Conservation (phyloP, 345 rosid genomes). For the Camelina sativa region DNA sequence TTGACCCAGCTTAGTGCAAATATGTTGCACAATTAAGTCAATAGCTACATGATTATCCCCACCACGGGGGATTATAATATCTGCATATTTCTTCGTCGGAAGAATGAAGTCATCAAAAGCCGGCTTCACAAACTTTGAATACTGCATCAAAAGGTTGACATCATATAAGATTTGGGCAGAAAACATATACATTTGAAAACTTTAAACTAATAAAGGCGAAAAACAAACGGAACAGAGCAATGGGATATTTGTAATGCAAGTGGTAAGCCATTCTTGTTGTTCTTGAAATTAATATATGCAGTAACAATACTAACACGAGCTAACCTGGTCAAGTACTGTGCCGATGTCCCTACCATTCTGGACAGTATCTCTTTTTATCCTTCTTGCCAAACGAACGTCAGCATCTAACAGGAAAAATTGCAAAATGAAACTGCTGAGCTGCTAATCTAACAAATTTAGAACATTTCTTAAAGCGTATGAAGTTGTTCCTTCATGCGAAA, state of each 20-base stretch:
- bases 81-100: slow-evolving; percentile 99
- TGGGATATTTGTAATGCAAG: background rate
- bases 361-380: slow-evolving; percentile 90
- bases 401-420: slow-evolving; percentile 77
- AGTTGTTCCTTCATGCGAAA: slow-evolving; percentile 19
- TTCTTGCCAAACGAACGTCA: slow-evolving; percentile 98
- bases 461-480: slow-evolving; percentile 3
- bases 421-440: slow-evolving; percentile 15
- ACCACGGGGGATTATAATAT: slow-evolving; percentile 98
- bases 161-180: slow-evolving; percentile 2
- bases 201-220: background rate
- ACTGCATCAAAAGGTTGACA: slow-evolving; percentile 62
- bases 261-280: background rate
- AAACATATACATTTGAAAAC: background rate
- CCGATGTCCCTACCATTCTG: slow-evolving; percentile 91
- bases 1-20: slow-evolving; percentile 95
- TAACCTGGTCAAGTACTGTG: slow-evolving; percentile 93
- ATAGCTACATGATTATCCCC: slow-evolving; percentile 98
- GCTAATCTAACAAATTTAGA: slow-evolving; percentile 15
- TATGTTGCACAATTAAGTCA: slow-evolving; percentile 98
- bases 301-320: slow-evolving; percentile 24
- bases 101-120: slow-evolving; percentile 99
- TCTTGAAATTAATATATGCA: slow-evolving; percentile 15
- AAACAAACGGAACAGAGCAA: slow-evolving; percentile 12
- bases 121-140: slow-evolving; percentile 98